These are phyloP conservation scores for Saturnispora zaruensis DNA, from an alignment of 805 yeast species.

Conservation along the genomic window DNA sequence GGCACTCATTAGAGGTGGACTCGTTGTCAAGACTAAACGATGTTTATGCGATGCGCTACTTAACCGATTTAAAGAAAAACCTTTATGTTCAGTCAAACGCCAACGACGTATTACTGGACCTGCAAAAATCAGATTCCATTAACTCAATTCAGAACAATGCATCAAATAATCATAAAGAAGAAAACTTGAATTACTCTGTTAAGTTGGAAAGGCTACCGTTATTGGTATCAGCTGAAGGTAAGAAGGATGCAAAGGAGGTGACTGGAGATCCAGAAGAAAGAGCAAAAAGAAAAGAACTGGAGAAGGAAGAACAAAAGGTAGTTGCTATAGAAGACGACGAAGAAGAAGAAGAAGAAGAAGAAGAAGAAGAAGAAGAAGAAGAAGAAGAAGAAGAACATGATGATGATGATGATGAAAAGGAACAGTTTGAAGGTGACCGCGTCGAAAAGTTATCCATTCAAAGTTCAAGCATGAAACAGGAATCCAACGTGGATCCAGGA, in stretches of 20 bases:
- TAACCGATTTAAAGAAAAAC: background rate
- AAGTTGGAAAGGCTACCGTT: conserved; percentile 5
- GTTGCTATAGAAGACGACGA: background rate
- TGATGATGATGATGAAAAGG: background rate
- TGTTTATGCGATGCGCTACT: conserved; percentile 5
- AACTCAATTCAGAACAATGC: background rate
- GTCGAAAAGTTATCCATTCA: background rate
- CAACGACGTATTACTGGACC: background rate
- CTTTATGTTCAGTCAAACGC: conserved; percentile 4
- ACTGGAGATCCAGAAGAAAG: background rate
- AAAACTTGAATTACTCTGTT: conserved; percentile 1
- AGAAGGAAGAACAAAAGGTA: background rate
- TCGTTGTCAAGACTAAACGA: conserved; percentile 1
- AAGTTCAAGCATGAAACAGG: background rate
- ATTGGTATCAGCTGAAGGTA: background rate
- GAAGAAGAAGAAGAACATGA: background rate
- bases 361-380: background rate
- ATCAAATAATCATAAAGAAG: background rate
- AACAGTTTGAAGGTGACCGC: background rate
- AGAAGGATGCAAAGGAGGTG: background rate
- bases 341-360: background rate
- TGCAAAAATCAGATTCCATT: background rate
- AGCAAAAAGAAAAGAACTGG: background rate
- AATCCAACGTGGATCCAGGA: background rate
- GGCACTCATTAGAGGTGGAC: background rate